phyloP scores from a whole-genome alignment of 2,329 filamentous ascomycete species.

The Trichothecium roseum region DNA sequence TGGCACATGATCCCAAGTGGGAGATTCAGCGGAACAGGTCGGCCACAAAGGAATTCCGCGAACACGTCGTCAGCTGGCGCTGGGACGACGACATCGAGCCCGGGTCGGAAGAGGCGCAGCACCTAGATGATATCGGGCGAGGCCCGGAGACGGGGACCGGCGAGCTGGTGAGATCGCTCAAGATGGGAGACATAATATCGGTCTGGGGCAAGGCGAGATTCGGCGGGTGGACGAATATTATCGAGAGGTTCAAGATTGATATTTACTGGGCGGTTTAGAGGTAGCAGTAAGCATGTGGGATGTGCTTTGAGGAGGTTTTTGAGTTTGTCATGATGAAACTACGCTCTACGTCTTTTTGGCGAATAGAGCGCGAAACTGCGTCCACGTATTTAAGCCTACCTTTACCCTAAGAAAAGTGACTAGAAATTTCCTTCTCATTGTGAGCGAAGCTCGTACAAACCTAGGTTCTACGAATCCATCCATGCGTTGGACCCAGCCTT shows the following conservation, averaged over 20 bases:
- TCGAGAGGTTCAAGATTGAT: constrained; percentile 40
- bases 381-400: too few species aligned
- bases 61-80: constrained; percentile 43
- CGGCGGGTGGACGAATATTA: constrained; percentile 38
- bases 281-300: too few species aligned
- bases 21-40: constrained; percentile 38
- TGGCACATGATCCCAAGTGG: constrained; percentile 22
- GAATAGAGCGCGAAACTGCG: too few species aligned
- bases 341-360: too few species aligned
- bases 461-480: too few species aligned
- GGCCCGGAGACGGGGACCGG: constrained; percentile 41
- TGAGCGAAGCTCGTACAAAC: too few species aligned
- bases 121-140: constrained; percentile 32
- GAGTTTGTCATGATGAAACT: too few species aligned
- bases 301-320: too few species aligned
- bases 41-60: constrained; percentile 19
- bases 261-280: constrained; percentile 49
- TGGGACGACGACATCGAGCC: constrained; percentile 36
- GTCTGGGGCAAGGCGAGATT: constrained; percentile 52
- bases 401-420: too few species aligned
- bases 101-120: constrained; percentile 25
- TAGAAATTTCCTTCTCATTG: too few species aligned
- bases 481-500: too few species aligned
- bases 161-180: constrained; percentile 43
- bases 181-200: constrained; percentile 50